phyloP scores from a whole-genome alignment of 1,139 yeast genomes.

The Nadsonia starkeyi-henricii region DNA sequence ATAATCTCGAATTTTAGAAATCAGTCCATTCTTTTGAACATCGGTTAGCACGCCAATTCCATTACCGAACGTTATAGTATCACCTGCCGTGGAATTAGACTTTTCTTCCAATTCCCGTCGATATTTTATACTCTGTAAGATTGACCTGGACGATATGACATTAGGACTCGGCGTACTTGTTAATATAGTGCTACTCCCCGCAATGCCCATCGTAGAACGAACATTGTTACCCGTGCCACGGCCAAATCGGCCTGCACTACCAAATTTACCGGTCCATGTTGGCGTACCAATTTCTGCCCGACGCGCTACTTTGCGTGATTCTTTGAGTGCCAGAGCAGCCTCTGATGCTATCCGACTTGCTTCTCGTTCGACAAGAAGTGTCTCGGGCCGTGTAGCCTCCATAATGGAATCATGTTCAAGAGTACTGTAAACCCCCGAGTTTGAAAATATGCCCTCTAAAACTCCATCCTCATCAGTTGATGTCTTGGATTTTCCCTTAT shows the following conservation, averaged over 20 bases:
- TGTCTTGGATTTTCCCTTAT: conserved; percentile 18
- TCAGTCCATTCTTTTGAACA: conserved; percentile 15
- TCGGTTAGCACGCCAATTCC: conserved; percentile 6
- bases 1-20: conserved; percentile 20
- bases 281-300: conserved; percentile 67
- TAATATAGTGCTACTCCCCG: conserved; percentile 4
- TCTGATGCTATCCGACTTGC: conserved; percentile 64
- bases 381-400: conserved; percentile 39
- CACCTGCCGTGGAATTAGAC: conserved; percentile 12
- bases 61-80: conserved; percentile 6
- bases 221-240: not conserved
- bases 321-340: conserved; percentile 60
- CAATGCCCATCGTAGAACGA: not conserved
- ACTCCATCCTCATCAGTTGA: conserved; percentile 38
- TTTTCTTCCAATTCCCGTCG: conserved; percentile 18
- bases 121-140: conserved; percentile 16
- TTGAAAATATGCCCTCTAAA: conserved; percentile 62
- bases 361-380: conserved; percentile 52
- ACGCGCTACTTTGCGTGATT: conserved; percentile 52
- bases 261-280: conserved; percentile 93
- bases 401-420: conserved; percentile 69
- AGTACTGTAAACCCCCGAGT: conserved; percentile 62
- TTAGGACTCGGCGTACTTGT: conserved; percentile 8
- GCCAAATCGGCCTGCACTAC: conserved; percentile 34
- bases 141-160: conserved; percentile 14